Conservation (phyloP, 176 grass and related monocot genomes). For the Zoysia japonica region DNA sequence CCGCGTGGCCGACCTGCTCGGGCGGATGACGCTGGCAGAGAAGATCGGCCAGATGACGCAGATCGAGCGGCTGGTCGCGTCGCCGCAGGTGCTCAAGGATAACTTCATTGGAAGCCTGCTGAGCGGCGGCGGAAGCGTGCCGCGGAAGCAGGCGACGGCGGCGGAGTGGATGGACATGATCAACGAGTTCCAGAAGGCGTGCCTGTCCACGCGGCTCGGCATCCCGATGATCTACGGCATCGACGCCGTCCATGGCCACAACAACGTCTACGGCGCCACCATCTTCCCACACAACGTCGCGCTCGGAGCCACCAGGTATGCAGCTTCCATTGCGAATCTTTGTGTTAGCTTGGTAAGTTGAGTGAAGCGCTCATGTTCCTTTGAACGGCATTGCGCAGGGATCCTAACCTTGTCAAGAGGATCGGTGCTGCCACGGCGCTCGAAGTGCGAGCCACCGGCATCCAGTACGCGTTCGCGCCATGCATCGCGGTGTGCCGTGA, state of each 20-base stretch:
- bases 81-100: conserved; percentile 68
- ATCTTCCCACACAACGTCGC: conserved; percentile 96
- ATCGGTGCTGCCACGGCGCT: conserved; percentile 89
- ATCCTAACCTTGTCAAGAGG: conserved; percentile 81
- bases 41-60: conserved; percentile 99
- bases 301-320: conserved; percentile 81
- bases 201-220: conserved; percentile 65
- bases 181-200: conserved; percentile 63
- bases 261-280: conserved; percentile 92
- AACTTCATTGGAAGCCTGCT: conserved; percentile 91
- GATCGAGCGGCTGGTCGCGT: conserved; percentile 74
- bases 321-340: background rate
- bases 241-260: conserved; percentile 93
- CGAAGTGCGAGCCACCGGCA: conserved; percentile 93
- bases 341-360: background rate
- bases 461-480: conserved; percentile 95
- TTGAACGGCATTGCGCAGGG: conserved; percentile 39
- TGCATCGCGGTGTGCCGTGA: conserved; percentile 96
- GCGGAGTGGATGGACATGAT: conserved; percentile 72
- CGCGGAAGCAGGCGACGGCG: conserved; percentile 57
- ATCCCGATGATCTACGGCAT: conserved; percentile 99
- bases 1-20: conserved; percentile 65
- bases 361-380: background rate
- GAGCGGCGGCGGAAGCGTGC: conserved; percentile 90
- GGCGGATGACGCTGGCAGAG: conserved; percentile 75